A percentile compares a stretch with the other conserved stretches of the same genome.
Evolutionary conservation across 306 rosid genomes (phyloP).

Genomic region (Herpetospermum pedunculosum): DNA sequence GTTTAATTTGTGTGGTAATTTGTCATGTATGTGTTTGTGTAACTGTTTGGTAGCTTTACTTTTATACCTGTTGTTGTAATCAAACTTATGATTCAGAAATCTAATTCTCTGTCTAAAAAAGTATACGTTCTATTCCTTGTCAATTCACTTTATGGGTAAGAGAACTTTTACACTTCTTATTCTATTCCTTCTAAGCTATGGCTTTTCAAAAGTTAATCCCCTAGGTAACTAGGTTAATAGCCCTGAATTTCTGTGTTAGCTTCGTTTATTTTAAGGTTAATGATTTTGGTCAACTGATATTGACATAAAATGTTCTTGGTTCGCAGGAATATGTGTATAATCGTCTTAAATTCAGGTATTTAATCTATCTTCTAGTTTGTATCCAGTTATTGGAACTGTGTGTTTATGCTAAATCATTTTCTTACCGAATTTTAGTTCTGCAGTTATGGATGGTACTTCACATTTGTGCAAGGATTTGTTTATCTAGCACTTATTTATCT

Average conservation of each 20-base stretch:
- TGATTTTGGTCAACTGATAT: not conserved
- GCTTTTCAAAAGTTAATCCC: not conserved
- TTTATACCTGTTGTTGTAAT: no score
- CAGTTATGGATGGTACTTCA: conserved; percentile 67
- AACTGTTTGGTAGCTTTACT: not conserved
- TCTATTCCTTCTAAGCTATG: not conserved
- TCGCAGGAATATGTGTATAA: conserved; percentile 51
- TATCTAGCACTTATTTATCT: conserved; percentile 31
- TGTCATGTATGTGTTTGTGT: not conserved
- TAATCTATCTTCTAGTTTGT: not conserved
- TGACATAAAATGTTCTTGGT: not conserved
- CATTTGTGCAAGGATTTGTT: conserved; percentile 60
- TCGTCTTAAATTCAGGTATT: conserved; percentile 46
- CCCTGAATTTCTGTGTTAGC: not conserved
- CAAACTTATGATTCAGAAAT: no score
- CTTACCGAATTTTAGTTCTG: not conserved
- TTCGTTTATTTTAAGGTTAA: not conserved
- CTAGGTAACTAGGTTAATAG: not conserved
- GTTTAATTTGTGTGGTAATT: not conserved
- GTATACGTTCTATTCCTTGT: not conserved
- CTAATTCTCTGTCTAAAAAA: not conserved
- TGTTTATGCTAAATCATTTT: not conserved
- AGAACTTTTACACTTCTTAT: not conserved
- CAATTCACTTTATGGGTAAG: not conserved
- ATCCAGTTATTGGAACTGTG: not conserved